Evolutionary conservation across 192 early-diverging fungal genomes (phyloP), one percentile per base, ranked within the genome.

Genomic region (Spizellomyces punctatus): DNA sequence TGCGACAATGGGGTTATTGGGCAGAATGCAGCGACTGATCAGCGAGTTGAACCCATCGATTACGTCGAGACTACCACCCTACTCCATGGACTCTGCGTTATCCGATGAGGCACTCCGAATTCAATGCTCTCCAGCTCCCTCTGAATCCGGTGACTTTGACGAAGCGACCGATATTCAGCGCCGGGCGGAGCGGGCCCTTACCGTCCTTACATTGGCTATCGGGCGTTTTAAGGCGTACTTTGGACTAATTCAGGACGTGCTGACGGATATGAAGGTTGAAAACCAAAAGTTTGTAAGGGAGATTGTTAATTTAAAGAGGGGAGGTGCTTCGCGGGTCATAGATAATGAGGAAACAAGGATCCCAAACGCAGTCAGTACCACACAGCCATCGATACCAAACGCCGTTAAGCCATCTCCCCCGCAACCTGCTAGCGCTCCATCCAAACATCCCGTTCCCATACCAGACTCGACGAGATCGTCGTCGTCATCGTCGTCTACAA

Each of bases 241-340:
- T 17, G 22, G 42, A 5, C 6, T 61, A 41, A 61, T 42, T 6
- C 5, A 41, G 59, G 59, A 42, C 59, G 59, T 42, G 59, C 36
- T 61, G 59, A 14, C 36, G 59, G 42, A 41, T 61, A 61, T 42
- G 59, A 61, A 61, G 59, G 17, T 27, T 10, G 59, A 54, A 54
- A 54, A 54, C 50, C 50, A 54, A 54, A 54, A 54, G 50, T 54
- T 54, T 54, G 50, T 54, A 2, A 12, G 50, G 17, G 50, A 54
- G 17, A 54, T 54, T n/a, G 12, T 54, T n/a, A 12, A n/a, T n/a
- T 54, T 54, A 19, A 54, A 54, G 17, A 12, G 50, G 2, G 50
- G 50, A 12, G 50, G 50, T n/a, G 2, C 50, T 4, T 12, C 50
- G 27, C 27, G 27, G 1, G 27, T 3, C 27, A 36, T 36, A 36